Evolutionary conservation across 306 rosid genomes (phyloP), one percentile per base, ranked within the genome.

Genomic region (Cucumis cinereus): DNA sequence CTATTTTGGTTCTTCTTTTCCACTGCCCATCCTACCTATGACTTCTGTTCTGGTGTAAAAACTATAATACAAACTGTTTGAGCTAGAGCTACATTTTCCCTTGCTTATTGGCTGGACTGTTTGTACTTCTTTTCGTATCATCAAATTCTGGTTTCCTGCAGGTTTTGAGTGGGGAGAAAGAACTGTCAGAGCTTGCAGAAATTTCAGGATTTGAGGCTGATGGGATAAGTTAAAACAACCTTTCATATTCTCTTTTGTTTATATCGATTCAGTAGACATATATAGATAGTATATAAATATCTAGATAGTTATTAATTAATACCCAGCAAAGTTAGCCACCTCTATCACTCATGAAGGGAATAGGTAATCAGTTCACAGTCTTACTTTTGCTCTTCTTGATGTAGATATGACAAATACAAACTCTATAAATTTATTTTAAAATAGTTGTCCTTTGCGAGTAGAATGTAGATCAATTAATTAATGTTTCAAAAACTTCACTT

Each of bases 151-250:
- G 54, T 74, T 63, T 68, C 57, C 79, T 47, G 69, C 88, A 90
- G 96, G 90, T 83, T 70, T 53, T 90, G 78, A 89, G 97, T 50
- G 97, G 99, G 19, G 90, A 92, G 66, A 56, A 68, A 52, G 86
- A 92, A 49, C 78, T 94, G 66, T 75, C 85, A 19, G 93, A 92
- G 79, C 90, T 94, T 22, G 95, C 91, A 6, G 78, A 76, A 80
- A 56, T 75, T 43, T 90, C 97, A 20, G 93, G 93, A 58, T 87
- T 88, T 26, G 22, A 64, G 57, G 3, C 47, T 47, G 60, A 79
- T 11, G 84, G 88, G 77, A 80, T 74, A 26, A 83, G 60, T 86
- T 85, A 80, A 50, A 72, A 17, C 28, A 49, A 28, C 41, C 58
- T 40, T 45, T 45, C 13, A 47, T 14, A 47, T 71, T 71, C 16